Base-by-base conservation (phyloP, 2,329 filamentous ascomycete species). In the Simplicillium sp. region DNA sequence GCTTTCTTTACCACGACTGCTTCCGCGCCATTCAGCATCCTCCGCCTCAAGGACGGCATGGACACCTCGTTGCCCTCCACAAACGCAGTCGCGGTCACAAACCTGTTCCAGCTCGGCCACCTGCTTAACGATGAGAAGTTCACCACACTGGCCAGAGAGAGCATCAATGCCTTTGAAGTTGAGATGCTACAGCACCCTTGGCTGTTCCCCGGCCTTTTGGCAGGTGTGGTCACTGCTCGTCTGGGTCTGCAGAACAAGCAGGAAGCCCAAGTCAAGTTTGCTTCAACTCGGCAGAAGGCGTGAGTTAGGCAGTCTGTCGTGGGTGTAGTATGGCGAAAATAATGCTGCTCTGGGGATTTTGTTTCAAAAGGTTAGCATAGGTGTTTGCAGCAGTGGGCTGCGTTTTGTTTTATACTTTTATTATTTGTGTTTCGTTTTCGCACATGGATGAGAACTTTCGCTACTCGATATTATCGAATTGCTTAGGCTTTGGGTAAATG, bases 171-270 rank as follows among this genome's bases (percentile, higher is more conserved):
- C 0, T 98, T 98, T 50, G 87, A 94, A 50, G 82, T 85, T 0
- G 92, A 98, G 64, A 80, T 95, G 50, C 70, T 94, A 54, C 88
- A 97, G 59, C 88, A 97, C 52, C 88, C 92, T 0, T 94, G 92
- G 71, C 71, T 97, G 2, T 97, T 94, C 62, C 82, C 86, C 0
- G 84, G 84, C 4, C 70, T 97, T 51, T 71, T 97, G 51, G 75
- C 78, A 3, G 75, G 75, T 1, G 77, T 97, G 2, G 86, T 95
- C 9, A 77, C 80, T 1, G 77, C 82, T 4, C 76, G 82, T 44
- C 62, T 94, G 3, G 88, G 88, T 1, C 73, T 80, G 2, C 73
- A 73, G 40, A 52, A 53, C 7, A 61, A 50, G 45, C 20, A 15
- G 4, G 46, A 55, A 4, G 47, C 47, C 4, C 54, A 50, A 16